Evolutionary conservation across 2,329 filamentous ascomycete species (phyloP).

Genomic region (Fusarium domesticum): DNA sequence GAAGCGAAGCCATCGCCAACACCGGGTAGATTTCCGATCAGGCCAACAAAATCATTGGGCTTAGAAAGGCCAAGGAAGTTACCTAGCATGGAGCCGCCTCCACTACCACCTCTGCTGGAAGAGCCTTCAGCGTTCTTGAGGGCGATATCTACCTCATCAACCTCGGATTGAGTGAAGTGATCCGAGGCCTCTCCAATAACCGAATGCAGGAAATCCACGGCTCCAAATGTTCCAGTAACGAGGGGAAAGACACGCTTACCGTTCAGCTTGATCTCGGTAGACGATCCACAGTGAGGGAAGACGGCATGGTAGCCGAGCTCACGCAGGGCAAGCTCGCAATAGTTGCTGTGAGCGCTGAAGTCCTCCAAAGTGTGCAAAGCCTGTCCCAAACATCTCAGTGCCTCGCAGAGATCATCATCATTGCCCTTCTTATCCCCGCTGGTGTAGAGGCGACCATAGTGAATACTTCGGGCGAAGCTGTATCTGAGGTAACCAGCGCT

Average conservation of each 20-base stretch:
- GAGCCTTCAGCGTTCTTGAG: conserved; percentile 64
- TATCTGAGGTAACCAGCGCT: conserved; percentile 80
- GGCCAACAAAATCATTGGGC: conserved; percentile 61
- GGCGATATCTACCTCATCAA: conserved; percentile 75
- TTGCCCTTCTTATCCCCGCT: conserved; percentile 61
- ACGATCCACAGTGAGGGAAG: conserved; percentile 70
- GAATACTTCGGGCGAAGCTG: conserved; percentile 70
- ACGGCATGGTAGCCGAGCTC: conserved; percentile 80
- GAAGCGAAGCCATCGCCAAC: conserved; percentile 62
- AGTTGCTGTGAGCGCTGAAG: conserved; percentile 80
- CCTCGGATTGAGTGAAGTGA: conserved; percentile 80
- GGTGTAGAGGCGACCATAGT: conserved; percentile 73
- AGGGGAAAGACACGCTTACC: conserved; percentile 70
- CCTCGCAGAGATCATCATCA: conserved; percentile 77
- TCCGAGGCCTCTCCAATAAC: conserved; percentile 75
- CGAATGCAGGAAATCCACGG: conserved; percentile 80
- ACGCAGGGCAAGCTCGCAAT: conserved; percentile 71
- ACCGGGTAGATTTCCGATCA: conserved; percentile 73
- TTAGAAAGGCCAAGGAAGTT: conserved; percentile 41
- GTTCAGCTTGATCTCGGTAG: conserved; percentile 59
- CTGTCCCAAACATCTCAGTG: conserved; percentile 72
- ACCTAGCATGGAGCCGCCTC: conserved; percentile 37
- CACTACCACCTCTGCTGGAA: conserved; percentile 37
- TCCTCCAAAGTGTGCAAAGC: conserved; percentile 76
- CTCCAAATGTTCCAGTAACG: conserved; percentile 72